Evolutionary conservation across 805 yeast species (phyloP).

Genomic region (Pichia paraexigua): DNA sequence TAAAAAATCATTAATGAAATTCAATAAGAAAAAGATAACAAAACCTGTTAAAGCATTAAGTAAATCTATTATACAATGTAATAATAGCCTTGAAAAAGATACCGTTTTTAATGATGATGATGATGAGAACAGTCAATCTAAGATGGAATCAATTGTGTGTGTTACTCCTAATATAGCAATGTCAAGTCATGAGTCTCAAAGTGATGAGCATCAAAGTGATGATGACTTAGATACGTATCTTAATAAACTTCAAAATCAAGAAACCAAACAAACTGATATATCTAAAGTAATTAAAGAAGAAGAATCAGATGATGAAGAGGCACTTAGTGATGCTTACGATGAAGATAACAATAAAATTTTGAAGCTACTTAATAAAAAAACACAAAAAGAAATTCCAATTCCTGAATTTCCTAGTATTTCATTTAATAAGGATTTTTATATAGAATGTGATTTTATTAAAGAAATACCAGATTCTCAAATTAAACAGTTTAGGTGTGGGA

Average conservation of each 20-base stretch:
- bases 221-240: neutral
- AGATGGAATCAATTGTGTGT: no score
- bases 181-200: no score
- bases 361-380: constrained; percentile 34
- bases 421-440: constrained; percentile 56
- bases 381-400: constrained; percentile 43
- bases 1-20: constrained; percentile 18
- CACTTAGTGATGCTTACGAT: neutral
- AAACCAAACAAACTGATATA: neutral
- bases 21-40: constrained; percentile 12
- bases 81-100: no score
- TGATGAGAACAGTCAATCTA: neutral
- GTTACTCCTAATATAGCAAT: no score
- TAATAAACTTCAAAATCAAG: neutral
- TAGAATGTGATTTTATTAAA: constrained; percentile 47
- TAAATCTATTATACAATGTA: neutral
- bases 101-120: neutral
- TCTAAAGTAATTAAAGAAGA: neutral
- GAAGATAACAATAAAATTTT: constrained; percentile 28
- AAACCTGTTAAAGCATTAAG: constrained; percentile 2
- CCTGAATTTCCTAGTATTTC: constrained; percentile 41
- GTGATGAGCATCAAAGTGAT: neutral
- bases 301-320: neutral
- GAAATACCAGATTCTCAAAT: constrained; percentile 48
- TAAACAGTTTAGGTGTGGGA: constrained; percentile 44